phyloP scores from a whole-genome alignment of 2,329 filamentous ascomycete genomes.

The Fusarium dlaminii region DNA sequence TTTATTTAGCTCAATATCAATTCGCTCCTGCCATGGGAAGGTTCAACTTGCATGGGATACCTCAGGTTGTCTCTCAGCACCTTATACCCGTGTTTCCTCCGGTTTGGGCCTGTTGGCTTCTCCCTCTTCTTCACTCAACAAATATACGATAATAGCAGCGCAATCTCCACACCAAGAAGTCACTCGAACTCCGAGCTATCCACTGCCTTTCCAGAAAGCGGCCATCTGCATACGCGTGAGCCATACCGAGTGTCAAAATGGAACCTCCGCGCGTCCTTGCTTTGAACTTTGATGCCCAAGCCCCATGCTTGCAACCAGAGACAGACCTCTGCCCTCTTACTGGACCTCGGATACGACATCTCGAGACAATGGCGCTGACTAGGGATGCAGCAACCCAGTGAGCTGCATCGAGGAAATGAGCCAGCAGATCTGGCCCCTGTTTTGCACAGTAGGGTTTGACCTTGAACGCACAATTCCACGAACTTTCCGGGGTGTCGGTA shows the following conservation, averaged over 20 bases:
- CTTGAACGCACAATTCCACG: constrained; percentile 4
- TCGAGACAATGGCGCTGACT: constrained; percentile 26
- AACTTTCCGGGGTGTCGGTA: constrained; percentile 5
- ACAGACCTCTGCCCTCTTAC: not conserved
- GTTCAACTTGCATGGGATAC: not conserved
- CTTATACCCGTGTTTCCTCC: not conserved
- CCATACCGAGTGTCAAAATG: constrained; percentile 2
- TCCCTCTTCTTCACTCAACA: not conserved
- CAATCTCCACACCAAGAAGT: constrained; percentile 24
- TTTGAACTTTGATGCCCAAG: not conserved
- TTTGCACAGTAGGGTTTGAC: constrained; percentile 13
- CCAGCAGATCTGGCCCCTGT: not conserved
- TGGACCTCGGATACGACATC: constrained; percentile 1
- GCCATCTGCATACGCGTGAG: constrained; percentile 19
- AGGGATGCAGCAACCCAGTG: constrained; percentile 7
- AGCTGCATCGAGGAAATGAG: constrained; percentile 2
- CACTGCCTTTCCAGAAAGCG: constrained; percentile 13
- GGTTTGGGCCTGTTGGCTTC: not conserved
- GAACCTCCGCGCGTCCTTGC: not conserved
- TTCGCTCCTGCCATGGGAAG: not conserved
- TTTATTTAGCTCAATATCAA: not conserved
- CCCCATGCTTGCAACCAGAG: not conserved
- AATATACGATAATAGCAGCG: constrained; percentile 3
- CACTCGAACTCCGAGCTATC: constrained; percentile 5
- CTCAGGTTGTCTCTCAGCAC: not conserved